Percentiles rank a stretch among this genome's conserved stretches.
Evolutionary conservation across 257 asterid species (phyloP).

Genomic region (Solanum medicagineum): DNA sequence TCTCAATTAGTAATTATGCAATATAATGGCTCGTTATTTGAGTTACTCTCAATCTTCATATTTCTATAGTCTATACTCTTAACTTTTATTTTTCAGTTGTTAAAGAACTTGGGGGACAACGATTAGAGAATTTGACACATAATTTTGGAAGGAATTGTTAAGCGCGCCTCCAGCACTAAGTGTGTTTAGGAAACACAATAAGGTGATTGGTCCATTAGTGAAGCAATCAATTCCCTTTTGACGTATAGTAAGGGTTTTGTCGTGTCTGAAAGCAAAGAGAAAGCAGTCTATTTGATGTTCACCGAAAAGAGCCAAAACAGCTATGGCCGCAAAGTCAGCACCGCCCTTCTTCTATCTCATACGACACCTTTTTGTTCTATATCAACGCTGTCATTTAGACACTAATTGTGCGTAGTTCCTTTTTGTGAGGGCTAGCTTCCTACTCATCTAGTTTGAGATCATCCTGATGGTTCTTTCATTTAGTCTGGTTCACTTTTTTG

Average conservation of each 20-base stretch:
- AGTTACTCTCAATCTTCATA: background rate
- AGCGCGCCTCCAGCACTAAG: background rate
- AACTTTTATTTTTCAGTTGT: background rate
- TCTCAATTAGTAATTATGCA: background rate
- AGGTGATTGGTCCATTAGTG: no score
- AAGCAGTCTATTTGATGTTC: background rate
- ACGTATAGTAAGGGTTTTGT: background rate
- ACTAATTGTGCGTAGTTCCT: background rate
- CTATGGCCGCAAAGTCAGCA: background rate
- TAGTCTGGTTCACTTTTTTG: background rate
- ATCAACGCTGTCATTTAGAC: background rate
- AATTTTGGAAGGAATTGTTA: background rate
- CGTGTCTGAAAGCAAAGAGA: background rate
- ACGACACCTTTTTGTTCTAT: background rate
- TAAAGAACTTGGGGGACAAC: no score
- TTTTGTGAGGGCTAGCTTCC: background rate
- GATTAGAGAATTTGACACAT: background rate
- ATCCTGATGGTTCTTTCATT: background rate
- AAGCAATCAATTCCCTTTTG: no score
- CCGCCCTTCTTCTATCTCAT: background rate
- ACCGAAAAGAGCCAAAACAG: background rate
- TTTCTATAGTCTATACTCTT: no score
- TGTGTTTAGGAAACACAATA: no score
- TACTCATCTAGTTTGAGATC: background rate
- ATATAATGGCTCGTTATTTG: background rate